These are phyloP conservation scores for Boletus reticuloceps DNA, from an alignment of 768 basidiomycete species.

Conservation along the genomic window DNA sequence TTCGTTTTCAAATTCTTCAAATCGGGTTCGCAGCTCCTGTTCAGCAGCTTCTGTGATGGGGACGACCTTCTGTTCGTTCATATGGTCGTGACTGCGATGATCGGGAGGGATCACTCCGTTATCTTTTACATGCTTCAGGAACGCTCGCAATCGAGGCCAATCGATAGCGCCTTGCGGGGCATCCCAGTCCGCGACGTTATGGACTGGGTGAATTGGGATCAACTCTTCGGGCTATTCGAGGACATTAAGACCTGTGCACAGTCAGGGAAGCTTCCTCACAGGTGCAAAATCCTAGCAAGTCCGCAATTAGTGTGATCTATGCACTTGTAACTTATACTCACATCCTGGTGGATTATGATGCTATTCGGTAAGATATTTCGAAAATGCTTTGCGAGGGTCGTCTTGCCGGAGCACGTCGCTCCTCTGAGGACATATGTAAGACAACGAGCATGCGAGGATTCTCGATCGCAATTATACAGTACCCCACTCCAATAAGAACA, in stretches of 20 bases:
- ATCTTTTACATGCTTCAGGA: slow-evolving; percentile 60
- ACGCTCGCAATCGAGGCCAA: slow-evolving; percentile 72
- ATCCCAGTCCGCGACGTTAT: slow-evolving; percentile 95
- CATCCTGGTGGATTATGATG: slow-evolving; percentile 90
- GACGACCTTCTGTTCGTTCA: slow-evolving; percentile 83
- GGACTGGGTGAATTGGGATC: slow-evolving; percentile 53
- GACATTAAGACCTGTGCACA: not conserved
- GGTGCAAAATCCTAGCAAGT: slow-evolving; percentile 80
- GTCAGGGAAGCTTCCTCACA: slow-evolving; percentile 42
- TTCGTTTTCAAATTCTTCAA: slow-evolving; percentile 45
- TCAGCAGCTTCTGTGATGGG: slow-evolving; percentile 47
- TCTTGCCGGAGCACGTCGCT: slow-evolving; percentile 93
- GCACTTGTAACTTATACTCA: slow-evolving; percentile 37
- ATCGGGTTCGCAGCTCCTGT: slow-evolving; percentile 50
- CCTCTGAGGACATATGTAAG: slow-evolving; percentile 48
- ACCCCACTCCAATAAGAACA: slow-evolving; percentile 58
- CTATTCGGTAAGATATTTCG: slow-evolving; percentile 69
- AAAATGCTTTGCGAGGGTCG: slow-evolving; percentile 91
- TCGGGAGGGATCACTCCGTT: slow-evolving; percentile 67
- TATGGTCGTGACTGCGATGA: slow-evolving; percentile 84
- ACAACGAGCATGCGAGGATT: not conserved
- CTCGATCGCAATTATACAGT: not conserved
- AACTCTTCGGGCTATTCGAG: slow-evolving; percentile 24
- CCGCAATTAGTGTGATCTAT: slow-evolving; percentile 1
- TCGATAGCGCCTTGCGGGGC: slow-evolving; percentile 79